These are phyloP conservation scores for Saturnispora ahearnii DNA, from an alignment of 805 yeast species.

Conservation along the genomic window DNA sequence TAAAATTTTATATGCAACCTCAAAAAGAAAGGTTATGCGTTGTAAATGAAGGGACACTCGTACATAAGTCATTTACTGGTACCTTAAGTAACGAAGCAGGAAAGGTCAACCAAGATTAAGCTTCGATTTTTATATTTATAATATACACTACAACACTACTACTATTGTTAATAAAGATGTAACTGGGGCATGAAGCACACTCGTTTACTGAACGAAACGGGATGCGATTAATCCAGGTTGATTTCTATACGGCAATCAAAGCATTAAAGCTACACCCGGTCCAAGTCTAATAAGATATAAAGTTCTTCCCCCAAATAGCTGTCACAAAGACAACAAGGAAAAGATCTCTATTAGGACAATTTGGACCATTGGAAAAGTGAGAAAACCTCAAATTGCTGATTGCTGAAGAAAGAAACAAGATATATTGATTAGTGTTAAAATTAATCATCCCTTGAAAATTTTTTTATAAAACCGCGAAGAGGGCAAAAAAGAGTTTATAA, in stretches of 20 bases:
- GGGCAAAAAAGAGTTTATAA: not conserved
- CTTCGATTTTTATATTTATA: too few relatives aligned
- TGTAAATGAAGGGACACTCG: too few relatives aligned
- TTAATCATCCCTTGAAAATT: not conserved
- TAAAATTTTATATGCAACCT: too few relatives aligned
- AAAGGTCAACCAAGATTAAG: too few relatives aligned
- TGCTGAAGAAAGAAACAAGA: constrained; percentile 1
- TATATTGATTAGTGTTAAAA: not conserved
- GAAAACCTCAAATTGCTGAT: constrained; percentile 8
- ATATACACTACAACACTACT: too few relatives aligned
- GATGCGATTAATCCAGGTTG: constrained; percentile 10
- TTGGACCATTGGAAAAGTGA: constrained; percentile 2
- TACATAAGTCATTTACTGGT: too few relatives aligned
- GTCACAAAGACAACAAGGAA: not conserved
- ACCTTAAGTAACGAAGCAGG: too few relatives aligned
- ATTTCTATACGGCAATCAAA: constrained; percentile 2
- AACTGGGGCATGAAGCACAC: constrained; percentile 11
- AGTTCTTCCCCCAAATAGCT: not conserved
- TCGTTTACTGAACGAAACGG: constrained; percentile 8
- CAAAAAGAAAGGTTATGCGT: too few relatives aligned
- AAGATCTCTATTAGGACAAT: not conserved
- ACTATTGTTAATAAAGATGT: not conserved
- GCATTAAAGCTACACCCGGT: not conserved
- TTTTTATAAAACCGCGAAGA: not conserved
- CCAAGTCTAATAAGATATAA: not conserved